phyloP scores from a whole-genome alignment of 805 yeast genomes.

The Kodamaea jinghongensis region DNA sequence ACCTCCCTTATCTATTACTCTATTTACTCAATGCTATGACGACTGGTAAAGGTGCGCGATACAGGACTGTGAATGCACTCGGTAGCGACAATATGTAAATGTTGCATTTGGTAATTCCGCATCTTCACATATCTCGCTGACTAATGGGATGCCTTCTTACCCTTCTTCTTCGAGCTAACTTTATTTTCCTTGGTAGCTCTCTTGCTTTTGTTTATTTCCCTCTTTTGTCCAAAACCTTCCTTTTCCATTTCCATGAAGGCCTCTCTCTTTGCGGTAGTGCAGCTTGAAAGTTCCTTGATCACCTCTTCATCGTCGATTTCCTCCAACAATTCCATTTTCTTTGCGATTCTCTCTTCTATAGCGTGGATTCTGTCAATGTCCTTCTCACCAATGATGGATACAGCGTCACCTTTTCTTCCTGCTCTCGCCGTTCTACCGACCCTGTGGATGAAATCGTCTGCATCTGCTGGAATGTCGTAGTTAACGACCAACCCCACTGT shows the following conservation, averaged over 20 bases:
- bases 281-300: slow-evolving; percentile 62
- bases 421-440: slow-evolving; percentile 99
- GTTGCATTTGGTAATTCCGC: too few relatives aligned
- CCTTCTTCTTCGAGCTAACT: neutral
- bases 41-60: too few relatives aligned
- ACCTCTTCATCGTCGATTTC: slow-evolving; percentile 74
- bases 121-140: too few relatives aligned
- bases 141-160: neutral
- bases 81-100: too few relatives aligned
- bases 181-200: neutral
- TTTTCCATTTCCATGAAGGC: slow-evolving; percentile 91
- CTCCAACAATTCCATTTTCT: slow-evolving; percentile 74
- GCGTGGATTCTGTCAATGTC: slow-evolving; percentile 80
- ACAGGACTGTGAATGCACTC: too few relatives aligned
- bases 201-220: slow-evolving; percentile 49
- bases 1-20: too few relatives aligned
- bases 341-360: slow-evolving; percentile 80
- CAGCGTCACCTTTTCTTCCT: slow-evolving; percentile 81
- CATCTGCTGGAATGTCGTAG: slow-evolving; percentile 91
- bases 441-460: slow-evolving; percentile 94
- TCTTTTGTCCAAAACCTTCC: slow-evolving; percentile 80
- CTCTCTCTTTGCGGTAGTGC: slow-evolving; percentile 84
- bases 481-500: slow-evolving; percentile 85
- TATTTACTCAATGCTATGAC: too few relatives aligned
- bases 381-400: slow-evolving; percentile 79